Conservation (phyloP, 2,329 filamentous ascomycete genomes). For the Tolypocladium cylindrosporum region DNA sequence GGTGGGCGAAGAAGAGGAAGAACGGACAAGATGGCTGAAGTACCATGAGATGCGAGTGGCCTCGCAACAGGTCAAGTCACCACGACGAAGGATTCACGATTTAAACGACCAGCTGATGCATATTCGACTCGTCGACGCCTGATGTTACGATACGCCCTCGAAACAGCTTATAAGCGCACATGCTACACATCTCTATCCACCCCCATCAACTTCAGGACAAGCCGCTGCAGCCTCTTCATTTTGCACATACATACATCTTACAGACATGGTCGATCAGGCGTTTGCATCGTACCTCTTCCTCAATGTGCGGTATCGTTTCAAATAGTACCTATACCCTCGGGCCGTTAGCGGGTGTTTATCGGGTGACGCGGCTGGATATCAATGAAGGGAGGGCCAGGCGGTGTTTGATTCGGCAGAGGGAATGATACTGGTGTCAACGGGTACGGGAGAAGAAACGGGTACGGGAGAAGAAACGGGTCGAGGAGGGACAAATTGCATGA, state of each 20-base stretch:
- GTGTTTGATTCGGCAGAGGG: too few relatives aligned
- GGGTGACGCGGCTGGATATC: background rate
- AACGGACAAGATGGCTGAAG: background rate
- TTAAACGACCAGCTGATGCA: background rate
- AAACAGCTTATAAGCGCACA: too few relatives aligned
- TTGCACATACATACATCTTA: background rate
- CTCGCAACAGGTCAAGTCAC: background rate
- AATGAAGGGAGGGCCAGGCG: background rate
- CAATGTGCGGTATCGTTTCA: slow-evolving; percentile 82
- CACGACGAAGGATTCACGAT: background rate
- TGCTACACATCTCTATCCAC: background rate
- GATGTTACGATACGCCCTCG: background rate
- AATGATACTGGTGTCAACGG: background rate
- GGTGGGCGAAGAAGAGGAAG: slow-evolving; percentile 67
- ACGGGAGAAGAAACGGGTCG: background rate
- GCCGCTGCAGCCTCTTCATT: background rate
- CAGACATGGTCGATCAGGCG: slow-evolving; percentile 16
- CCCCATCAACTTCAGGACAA: background rate
- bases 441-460: background rate
- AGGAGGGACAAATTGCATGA: background rate
- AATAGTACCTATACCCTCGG: slow-evolving; percentile 58
- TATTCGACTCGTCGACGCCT: background rate
- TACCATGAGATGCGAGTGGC: background rate
- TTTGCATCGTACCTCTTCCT: slow-evolving; percentile 63
- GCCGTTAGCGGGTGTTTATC: slow-evolving; percentile 2